phyloP scores from a whole-genome alignment of 768 basidiomycete species.

The Leccinum truebloodii region DNA sequence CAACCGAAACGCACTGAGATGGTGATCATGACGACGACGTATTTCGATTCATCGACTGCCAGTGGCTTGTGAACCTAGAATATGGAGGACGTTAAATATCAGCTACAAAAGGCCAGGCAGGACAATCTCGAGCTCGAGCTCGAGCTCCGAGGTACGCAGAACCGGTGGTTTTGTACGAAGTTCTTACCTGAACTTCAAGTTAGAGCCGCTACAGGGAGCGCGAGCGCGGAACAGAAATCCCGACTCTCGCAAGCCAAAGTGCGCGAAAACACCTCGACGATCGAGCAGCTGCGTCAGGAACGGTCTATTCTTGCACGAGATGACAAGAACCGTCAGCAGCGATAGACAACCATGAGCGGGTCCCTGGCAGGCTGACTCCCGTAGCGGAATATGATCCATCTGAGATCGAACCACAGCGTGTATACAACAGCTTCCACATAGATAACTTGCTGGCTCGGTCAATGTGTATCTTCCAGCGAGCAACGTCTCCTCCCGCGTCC shows the following conservation, averaged over 20 bases:
- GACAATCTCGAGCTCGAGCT: conserved; percentile 75
- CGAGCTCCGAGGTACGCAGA: conserved; percentile 63
- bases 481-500: too few relatives aligned
- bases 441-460: too few relatives aligned
- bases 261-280: conserved; percentile 64
- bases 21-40: conserved; percentile 36
- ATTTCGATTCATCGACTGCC: not conserved
- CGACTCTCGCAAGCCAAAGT: conserved; percentile 69
- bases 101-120: conserved; percentile 67
- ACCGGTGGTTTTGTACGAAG: not conserved
- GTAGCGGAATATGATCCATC: too few relatives aligned
- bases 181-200: conserved; percentile 1
- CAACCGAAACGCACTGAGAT: conserved; percentile 73
- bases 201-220: conserved; percentile 46
- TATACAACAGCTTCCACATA: too few relatives aligned
- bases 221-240: conserved; percentile 70
- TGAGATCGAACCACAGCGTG: too few relatives aligned
- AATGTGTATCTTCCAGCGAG: too few relatives aligned
- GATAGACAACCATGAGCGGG: too few relatives aligned
- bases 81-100: conserved; percentile 73
- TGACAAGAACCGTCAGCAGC: too few relatives aligned
- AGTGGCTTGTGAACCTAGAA: conserved; percentile 46
- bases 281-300: conserved; percentile 25
- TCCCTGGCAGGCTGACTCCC: too few relatives aligned
- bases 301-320: too few relatives aligned